These are phyloP conservation scores for Saccharum officinarum DNA, from an alignment of 176 grass and related monocot species.

Conservation along the genomic window DNA sequence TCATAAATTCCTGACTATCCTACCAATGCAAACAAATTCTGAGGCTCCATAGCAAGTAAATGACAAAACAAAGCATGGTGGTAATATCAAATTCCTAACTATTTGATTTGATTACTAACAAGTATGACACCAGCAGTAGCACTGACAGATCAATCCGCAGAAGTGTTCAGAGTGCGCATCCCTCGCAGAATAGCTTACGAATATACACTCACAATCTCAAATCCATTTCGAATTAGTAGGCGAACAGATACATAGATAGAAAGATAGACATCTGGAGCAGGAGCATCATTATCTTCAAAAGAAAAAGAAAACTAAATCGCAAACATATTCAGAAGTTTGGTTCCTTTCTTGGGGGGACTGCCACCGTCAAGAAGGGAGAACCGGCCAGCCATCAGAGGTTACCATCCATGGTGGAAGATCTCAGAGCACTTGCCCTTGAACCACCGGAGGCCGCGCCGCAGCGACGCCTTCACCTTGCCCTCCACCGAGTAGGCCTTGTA, in stretches of 20 bases:
- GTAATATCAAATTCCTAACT: not conserved
- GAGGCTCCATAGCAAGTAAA: not conserved
- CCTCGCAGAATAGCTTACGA: conserved; percentile 19
- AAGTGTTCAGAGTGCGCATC: conserved; percentile 5
- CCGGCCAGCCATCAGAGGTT: conserved; percentile 26
- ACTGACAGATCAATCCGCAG: conserved; percentile 4
- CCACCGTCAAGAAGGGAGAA: conserved; percentile 19
- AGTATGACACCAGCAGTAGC: not conserved
- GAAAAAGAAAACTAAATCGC: conserved; percentile 28
- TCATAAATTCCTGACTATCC: too few species aligned
- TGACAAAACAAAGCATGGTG: not conserved
- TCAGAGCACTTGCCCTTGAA: conserved; percentile 85
- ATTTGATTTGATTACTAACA: conserved; percentile 40
- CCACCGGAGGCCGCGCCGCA: conserved; percentile 69
- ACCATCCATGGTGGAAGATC: conserved; percentile 80
- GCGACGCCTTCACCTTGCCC: conserved; percentile 72
- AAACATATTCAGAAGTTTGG: conserved; percentile 29
- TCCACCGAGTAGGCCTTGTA: conserved; percentile 91
- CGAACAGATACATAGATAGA: not conserved
- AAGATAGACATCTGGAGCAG: conserved; percentile 14
- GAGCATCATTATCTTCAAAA: conserved; percentile 21
- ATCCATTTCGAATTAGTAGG: conserved; percentile 37
- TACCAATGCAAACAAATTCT: too few species aligned
- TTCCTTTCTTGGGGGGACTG: conserved; percentile 21
- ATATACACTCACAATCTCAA: conserved; percentile 49